Evolutionary conservation across 1,139 yeast species (phyloP), one percentile per base, ranked within the genome.

Genomic region (Magnusiomyces suaveolens): DNA sequence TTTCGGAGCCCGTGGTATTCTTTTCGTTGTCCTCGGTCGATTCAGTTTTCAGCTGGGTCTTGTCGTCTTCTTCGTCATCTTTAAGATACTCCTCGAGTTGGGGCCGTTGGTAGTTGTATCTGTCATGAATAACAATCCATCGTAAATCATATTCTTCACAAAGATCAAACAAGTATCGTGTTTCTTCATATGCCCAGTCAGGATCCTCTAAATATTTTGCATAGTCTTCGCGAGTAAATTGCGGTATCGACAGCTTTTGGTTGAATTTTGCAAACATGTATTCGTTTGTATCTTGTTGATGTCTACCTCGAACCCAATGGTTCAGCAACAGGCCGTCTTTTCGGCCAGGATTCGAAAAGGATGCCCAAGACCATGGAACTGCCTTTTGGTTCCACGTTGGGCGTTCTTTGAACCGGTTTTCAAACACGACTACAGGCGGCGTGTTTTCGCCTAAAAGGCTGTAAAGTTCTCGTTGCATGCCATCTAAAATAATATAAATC

Each of bases 281-380:
- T 2, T 85, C 82, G 52, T 55, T 57, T 26, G 50, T 54, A 50
- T 57, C 71, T 55, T 72, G 75, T 50, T 79, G 84, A 56, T 75
- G 77, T 1, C 84, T 76, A 0, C 95, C 95, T 59, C 87, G 83
- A 3, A 83, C 90, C 98, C 98, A 94, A 69, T 92, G 98, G 55
- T 75, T 72, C 49, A 90, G 73, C 46, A 71, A 71, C 46, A 83
- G 66, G 1, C 71, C 80, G 51, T 77, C 80, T 0, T 66, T 66
- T 52, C 83, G 73, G 0, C 81, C 78, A 4, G 74, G 72, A 56
- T 83, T 83, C 47, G 69, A 74, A 66, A 92, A 92, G 4, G 76
- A 73, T 47, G 79, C 76, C 68, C 80, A 74, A 0, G 81, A 77
- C 98, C 98, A 92, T 0, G 96, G 90, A 0, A 92, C 79, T 0